phyloP scores from a whole-genome alignment of 2,329 filamentous ascomycete species.

The Xylariaceae sp. region DNA sequence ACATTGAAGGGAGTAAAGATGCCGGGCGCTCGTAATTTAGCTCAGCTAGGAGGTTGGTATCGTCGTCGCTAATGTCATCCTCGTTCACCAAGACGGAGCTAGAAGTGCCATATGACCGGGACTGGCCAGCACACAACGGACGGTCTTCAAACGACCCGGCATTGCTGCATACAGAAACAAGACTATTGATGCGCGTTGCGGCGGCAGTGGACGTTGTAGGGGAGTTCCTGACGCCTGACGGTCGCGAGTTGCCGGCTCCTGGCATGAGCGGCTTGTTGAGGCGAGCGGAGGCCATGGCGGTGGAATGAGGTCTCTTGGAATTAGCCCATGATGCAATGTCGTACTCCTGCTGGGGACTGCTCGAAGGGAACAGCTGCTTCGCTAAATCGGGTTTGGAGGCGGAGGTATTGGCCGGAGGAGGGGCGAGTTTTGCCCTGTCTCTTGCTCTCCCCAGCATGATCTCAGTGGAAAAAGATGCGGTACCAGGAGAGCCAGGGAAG shows the following conservation, averaged over 20 bases:
- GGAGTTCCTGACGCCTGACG: constrained; percentile 1
- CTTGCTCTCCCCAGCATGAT: constrained; percentile 30
- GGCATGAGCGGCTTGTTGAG: constrained; percentile 30
- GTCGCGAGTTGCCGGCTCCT: constrained; percentile 33
- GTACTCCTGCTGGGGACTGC: constrained; percentile 42
- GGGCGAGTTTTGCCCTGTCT: constrained; percentile 30
- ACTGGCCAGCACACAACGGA: constrained; percentile 34
- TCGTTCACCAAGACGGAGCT: constrained; percentile 60
- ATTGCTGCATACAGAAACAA: constrained; percentile 40
- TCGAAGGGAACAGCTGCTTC: constrained; percentile 54
- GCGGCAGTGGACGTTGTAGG: constrained; percentile 13
- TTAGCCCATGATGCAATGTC: constrained; percentile 44
- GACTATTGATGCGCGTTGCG: constrained; percentile 24
- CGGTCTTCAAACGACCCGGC: constrained; percentile 46
- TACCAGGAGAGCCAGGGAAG: constrained; percentile 12
- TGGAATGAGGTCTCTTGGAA: constrained; percentile 33
- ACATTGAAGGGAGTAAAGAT: constrained; percentile 38
- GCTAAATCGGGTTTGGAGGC: constrained; percentile 32
- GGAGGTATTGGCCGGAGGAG: constrained; percentile 33
- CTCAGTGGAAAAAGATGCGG: constrained; percentile 10
- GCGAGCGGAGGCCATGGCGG: neutral
- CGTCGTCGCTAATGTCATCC: constrained; percentile 83
- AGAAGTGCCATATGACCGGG: constrained; percentile 19
- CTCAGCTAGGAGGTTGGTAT: constrained; percentile 53
- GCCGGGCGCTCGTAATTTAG: constrained; percentile 59